Evolutionary conservation across 2,329 filamentous ascomycete genomes (phyloP).

Genomic region (Aureobasidium sp.): DNA sequence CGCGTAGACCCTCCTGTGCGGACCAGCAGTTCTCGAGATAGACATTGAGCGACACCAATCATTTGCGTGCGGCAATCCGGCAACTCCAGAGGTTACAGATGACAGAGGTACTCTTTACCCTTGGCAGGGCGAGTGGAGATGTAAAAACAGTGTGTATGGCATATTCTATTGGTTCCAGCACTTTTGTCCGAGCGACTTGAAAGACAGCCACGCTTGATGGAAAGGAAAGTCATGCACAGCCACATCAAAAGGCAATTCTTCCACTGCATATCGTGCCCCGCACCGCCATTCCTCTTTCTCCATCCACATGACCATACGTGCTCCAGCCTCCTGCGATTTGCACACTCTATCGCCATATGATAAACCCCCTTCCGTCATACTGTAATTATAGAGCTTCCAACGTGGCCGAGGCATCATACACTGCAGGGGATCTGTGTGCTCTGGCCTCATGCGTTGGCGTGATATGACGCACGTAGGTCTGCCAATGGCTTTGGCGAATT

Average conservation of each 20-base stretch:
- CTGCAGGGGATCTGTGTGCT: not conserved
- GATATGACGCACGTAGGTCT: not conserved
- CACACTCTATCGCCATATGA: not conserved
- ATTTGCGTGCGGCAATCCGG: not conserved
- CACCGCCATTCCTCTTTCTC: not conserved
- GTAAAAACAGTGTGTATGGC: not conserved
- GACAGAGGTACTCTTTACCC: not conserved
- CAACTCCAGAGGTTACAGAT: not conserved
- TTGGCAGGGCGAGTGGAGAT: not conserved
- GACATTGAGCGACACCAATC: not conserved
- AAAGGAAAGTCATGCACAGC: not conserved
- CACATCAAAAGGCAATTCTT: not conserved
- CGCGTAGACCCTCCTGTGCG: not conserved
- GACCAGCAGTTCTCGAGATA: not conserved
- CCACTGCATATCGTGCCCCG: not conserved
- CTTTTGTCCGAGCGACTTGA: not conserved
- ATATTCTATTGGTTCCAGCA: conserved; percentile 3
- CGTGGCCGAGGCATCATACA: not conserved
- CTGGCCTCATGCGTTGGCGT: conserved; percentile 6
- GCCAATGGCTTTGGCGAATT: not conserved
- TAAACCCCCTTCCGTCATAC: not conserved
- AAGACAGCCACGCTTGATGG: not conserved
- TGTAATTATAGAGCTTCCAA: not conserved
- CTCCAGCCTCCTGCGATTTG: not conserved
- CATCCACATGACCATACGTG: not conserved